Conservation (phyloP, 331 rosid genomes). For the Spiraea crenata region DNA sequence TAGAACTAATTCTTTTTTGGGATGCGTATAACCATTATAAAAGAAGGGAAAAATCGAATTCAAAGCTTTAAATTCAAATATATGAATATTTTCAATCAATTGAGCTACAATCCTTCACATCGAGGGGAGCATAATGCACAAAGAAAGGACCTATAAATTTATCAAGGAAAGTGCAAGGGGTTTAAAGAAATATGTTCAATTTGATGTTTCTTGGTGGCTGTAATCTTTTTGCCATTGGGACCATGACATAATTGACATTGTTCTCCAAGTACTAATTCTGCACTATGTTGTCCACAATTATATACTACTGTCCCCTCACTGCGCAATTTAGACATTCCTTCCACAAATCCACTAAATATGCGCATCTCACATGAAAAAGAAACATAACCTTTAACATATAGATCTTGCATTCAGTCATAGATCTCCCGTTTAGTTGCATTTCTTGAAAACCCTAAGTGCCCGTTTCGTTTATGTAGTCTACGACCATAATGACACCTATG, state of each 20-base stretch:
- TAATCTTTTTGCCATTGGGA: slow-evolving; percentile 18
- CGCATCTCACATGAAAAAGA: background rate
- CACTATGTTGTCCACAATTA: slow-evolving; percentile 22
- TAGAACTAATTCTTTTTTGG: background rate
- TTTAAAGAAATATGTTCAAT: background rate
- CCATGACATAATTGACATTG: slow-evolving; percentile 36
- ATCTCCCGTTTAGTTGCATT: background rate
- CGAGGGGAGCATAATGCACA: too few species aligned
- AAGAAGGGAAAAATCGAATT: too few species aligned
- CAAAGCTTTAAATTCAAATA: too few species aligned
- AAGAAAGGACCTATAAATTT: background rate
- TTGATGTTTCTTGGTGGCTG: slow-evolving; percentile 9
- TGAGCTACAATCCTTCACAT: too few species aligned
- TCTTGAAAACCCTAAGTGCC: too few species aligned
- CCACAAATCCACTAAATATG: slow-evolving; percentile 10
- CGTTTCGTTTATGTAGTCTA: too few species aligned
- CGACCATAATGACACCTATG: too few species aligned
- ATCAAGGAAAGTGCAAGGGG: background rate
- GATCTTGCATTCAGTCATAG: background rate
- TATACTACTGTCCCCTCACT: slow-evolving; percentile 14
- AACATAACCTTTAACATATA: background rate
- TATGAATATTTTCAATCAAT: too few species aligned
- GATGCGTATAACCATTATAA: too few species aligned
- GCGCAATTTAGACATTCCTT: slow-evolving; percentile 30
- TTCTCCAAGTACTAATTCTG: slow-evolving; percentile 30